Conservation (phyloP, 768 basidiomycete genomes). For the Rhodosporidiobolus odoratus region DNA sequence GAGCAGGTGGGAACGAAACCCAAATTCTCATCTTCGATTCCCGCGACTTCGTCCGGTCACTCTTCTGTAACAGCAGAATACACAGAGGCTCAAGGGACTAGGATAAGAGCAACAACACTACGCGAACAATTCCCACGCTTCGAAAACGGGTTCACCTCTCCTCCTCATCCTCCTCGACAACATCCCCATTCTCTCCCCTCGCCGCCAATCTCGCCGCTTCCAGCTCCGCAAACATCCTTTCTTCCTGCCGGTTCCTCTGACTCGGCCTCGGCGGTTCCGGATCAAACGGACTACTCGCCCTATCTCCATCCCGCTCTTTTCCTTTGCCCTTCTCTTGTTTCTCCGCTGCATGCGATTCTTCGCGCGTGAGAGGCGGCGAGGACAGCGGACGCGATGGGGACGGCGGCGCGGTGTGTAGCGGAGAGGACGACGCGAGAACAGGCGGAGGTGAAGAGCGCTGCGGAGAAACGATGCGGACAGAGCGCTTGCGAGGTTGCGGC, state of each 20-base stretch:
- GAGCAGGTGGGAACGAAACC: not conserved
- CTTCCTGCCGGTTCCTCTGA: slow-evolving; percentile 29
- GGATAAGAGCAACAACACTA: not conserved
- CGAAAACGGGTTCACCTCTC: not conserved
- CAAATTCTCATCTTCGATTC: not conserved
- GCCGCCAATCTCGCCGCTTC: not conserved
- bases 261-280: slow-evolving; percentile 18
- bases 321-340: not conserved
- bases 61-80: not conserved
- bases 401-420: not conserved
- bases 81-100: not conserved
- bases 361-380: not conserved
- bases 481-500: not conserved
- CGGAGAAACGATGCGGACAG: slow-evolving; percentile 7
- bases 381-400: not conserved
- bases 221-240: slow-evolving; percentile 9
- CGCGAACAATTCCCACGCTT: not conserved
- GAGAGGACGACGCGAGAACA: not conserved
- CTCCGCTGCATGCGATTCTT: not conserved
- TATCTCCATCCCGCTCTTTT: not conserved
- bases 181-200: not conserved
- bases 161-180: slow-evolving; percentile 2
- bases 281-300: no score
- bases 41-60: not conserved
- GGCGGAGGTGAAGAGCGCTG: not conserved